Percentiles rank a stretch among this genome's conserved stretches.
These are phyloP conservation scores for Lolium multiflorum DNA, from an alignment of 176 grass and related monocot genomes.

Conservation along the genomic window DNA sequence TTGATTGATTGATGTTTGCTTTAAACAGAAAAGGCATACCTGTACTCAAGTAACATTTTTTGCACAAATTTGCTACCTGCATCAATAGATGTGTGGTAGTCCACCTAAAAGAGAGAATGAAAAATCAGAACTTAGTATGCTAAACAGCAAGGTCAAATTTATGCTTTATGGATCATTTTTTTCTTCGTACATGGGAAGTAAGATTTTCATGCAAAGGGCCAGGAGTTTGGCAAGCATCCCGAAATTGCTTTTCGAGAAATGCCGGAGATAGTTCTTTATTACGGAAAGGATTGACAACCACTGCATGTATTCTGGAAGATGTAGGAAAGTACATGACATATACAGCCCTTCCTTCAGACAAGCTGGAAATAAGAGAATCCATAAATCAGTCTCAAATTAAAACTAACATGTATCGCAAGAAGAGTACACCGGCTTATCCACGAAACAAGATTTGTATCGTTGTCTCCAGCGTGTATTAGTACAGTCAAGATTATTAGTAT, in stretches of 20 bases:
- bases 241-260: constrained; percentile 93
- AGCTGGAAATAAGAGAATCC: constrained; percentile 60
- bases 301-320: constrained; percentile 62
- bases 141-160: constrained; percentile 32
- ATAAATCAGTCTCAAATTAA: constrained; percentile 32
- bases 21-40: constrained; percentile 61
- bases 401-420: constrained; percentile 14
- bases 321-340: constrained; percentile 91
- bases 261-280: constrained; percentile 88
- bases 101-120: constrained; percentile 63
- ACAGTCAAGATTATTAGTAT: background rate
- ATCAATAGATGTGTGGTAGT: constrained; percentile 79
- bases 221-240: constrained; percentile 74
- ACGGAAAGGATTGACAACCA: constrained; percentile 90
- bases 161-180: constrained; percentile 6
- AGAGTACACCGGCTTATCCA: constrained; percentile 16
- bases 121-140: constrained; percentile 43
- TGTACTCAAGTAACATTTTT: constrained; percentile 85
- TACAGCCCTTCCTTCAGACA: constrained; percentile 87
- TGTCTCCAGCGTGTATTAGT: constrained; percentile 28
- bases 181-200: constrained; percentile 57
- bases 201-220: constrained; percentile 58
- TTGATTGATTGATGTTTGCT: background rate
- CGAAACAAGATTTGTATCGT: background rate
- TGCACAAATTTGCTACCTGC: constrained; percentile 85